Evolutionary conservation across 371 early-diverging fungal genomes (phyloP).

Genomic region (Lichtheimia ramosa): DNA sequence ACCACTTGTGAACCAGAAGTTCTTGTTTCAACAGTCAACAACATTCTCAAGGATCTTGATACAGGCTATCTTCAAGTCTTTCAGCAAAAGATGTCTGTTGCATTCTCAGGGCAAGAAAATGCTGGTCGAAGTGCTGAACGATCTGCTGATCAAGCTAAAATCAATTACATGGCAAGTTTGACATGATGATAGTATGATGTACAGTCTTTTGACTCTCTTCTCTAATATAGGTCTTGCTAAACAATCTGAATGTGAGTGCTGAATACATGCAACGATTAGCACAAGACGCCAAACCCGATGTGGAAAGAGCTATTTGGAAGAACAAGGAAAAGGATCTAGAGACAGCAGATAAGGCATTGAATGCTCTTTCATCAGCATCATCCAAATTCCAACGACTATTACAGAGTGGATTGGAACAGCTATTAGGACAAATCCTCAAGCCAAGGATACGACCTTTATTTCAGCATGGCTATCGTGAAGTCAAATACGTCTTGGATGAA

Average conservation of each 20-base stretch:
- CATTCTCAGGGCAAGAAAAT: conserved; percentile 53
- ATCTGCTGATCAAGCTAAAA: conserved; percentile 48
- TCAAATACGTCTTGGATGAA: conserved; percentile 86
- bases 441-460: conserved; percentile 78
- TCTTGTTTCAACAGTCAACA: conserved; percentile 62
- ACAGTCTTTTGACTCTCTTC: not conserved
- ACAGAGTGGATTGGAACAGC: conserved; percentile 77
- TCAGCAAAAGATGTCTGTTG: conserved; percentile 57
- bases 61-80: conserved; percentile 63
- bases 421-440: conserved; percentile 77
- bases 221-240: conserved; percentile 58
- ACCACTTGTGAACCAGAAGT: conserved; percentile 71
- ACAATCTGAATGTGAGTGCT: conserved; percentile 81
- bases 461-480: conserved; percentile 79
- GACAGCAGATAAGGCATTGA: conserved; percentile 47
- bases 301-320: conserved; percentile 43
- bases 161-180: conserved; percentile 66
- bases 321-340: conserved; percentile 48
- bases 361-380: conserved; percentile 56
- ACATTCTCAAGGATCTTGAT: conserved; percentile 64
- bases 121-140: conserved; percentile 22
- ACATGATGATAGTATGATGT: too few species aligned
- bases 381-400: conserved; percentile 63
- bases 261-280: conserved; percentile 72
- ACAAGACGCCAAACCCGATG: conserved; percentile 61